These are phyloP conservation scores for Miscanthus sacchariflorus DNA, from an alignment of 202 grass and related monocot species.

Conservation along the genomic window DNA sequence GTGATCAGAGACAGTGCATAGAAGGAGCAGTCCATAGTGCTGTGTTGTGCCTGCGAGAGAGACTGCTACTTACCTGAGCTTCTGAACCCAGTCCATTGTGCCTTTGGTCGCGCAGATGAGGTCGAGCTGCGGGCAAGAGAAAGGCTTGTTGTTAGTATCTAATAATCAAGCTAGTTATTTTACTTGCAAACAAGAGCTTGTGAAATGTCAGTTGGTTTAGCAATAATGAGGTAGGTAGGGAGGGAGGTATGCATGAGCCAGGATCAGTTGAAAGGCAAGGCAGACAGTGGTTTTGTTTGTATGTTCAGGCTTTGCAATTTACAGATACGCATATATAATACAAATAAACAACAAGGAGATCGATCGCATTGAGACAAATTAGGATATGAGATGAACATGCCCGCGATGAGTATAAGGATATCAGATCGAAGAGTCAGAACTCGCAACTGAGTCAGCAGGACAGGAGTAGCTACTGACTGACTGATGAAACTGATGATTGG, in stretches of 20 bases:
- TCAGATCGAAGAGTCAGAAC: too few relatives aligned
- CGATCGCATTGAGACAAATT: background rate
- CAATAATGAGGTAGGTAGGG: background rate
- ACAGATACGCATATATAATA: background rate
- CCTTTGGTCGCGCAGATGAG: slow-evolving; percentile 96
- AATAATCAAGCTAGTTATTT: background rate
- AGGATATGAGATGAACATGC: background rate
- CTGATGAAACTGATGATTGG: too few relatives aligned
- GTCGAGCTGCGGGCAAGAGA: slow-evolving; percentile 59
- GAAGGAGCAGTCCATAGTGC: background rate
- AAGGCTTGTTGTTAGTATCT: background rate
- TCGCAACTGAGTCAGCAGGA: too few relatives aligned
- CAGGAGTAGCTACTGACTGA: too few relatives aligned
- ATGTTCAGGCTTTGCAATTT: background rate
- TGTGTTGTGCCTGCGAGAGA: background rate
- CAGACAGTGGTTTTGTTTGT: background rate
- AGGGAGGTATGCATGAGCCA: background rate
- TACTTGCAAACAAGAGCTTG: background rate
- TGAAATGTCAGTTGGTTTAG: background rate
- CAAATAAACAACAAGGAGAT: background rate
- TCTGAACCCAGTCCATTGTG: slow-evolving; percentile 82
- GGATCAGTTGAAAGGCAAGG: background rate
- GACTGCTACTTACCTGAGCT: slow-evolving; percentile 64
- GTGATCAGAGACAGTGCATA: background rate
- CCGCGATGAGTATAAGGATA: too few relatives aligned